Percentiles rank a stretch among this genome's conserved stretches.
Conservation (phyloP, 2,329 filamentous ascomycete species). For the Seiridium unicorne region DNA sequence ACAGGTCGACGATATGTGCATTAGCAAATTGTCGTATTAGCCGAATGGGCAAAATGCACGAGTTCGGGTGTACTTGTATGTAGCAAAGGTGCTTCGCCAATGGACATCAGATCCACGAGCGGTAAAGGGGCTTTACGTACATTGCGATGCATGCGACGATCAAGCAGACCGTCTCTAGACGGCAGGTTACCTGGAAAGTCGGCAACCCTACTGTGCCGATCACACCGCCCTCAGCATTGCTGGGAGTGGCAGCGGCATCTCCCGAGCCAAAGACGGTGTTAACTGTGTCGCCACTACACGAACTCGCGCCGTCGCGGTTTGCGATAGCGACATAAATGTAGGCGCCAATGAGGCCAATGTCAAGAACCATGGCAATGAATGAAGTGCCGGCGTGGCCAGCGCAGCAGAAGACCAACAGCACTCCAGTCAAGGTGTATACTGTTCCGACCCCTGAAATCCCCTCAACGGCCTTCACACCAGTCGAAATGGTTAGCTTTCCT, state of each 20-base stretch:
- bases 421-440: slow-evolving; percentile 60
- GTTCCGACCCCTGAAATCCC: slow-evolving; percentile 61
- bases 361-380: slow-evolving; percentile 59
- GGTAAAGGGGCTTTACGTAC: not conserved
- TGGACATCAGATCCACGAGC: not conserved
- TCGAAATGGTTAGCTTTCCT: slow-evolving; percentile 22
- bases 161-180: not conserved
- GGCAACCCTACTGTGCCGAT: not conserved
- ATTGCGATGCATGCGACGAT: not conserved
- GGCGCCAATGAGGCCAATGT: slow-evolving; percentile 59
- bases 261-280: not conserved
- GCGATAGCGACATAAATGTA: slow-evolving; percentile 66
- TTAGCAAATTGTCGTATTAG: not conserved
- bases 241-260: not conserved
- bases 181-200: not conserved
- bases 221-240: not conserved
- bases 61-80: no score
- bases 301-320: slow-evolving; percentile 56
- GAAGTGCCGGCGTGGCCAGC: slow-evolving; percentile 50
- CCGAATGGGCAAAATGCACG: not conserved
- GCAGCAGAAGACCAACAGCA: slow-evolving; percentile 63
- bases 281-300: slow-evolving; percentile 45
- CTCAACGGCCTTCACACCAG: slow-evolving; percentile 58
- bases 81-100: not conserved
- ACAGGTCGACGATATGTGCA: not conserved